Conservation (phyloP, 352 stramenopile genomes). For the Globisporangium alternatum region DNA sequence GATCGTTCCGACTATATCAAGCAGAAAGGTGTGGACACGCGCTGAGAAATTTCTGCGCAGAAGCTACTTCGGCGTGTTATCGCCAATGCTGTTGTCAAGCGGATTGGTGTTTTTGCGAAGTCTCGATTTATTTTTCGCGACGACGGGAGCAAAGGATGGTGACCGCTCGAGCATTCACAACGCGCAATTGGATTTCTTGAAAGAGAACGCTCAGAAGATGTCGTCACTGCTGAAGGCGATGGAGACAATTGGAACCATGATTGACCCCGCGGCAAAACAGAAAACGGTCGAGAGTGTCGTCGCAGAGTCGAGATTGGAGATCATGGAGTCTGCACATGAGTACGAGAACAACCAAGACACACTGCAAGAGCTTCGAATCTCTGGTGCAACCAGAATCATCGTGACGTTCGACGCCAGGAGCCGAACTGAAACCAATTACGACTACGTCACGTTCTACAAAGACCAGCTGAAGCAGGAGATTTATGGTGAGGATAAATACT, state of each 20-base stretch:
- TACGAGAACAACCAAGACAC: constrained; percentile 82
- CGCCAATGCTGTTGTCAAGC: constrained; percentile 40
- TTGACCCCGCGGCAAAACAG: constrained; percentile 33
- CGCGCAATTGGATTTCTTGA: constrained; percentile 17
- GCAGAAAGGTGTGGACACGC: constrained; percentile 1
- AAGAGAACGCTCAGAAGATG: constrained; percentile 27
- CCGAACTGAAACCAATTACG: constrained; percentile 84
- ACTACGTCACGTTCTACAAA: constrained; percentile 89
- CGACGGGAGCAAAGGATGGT: constrained; percentile 6
- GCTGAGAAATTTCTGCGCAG: constrained; percentile 11
- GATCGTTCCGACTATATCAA: background rate
- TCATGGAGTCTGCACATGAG: constrained; percentile 77
- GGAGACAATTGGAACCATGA: constrained; percentile 22
- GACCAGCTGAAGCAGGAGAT: constrained; percentile 47
- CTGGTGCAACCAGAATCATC: constrained; percentile 64
- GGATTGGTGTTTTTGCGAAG: constrained; percentile 31
- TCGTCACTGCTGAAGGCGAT: constrained; percentile 35
- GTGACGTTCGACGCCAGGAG: constrained; percentile 81
- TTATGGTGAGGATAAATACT: constrained; percentile 76
- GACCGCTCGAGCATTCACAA: background rate
- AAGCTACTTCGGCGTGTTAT: constrained; percentile 25
- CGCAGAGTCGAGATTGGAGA: constrained; percentile 44
- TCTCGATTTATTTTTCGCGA: constrained; percentile 17
- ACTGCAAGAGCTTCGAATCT: constrained; percentile 64
- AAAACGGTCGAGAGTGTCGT: constrained; percentile 38